Evolutionary conservation across 768 basidiomycete genomes (phyloP), one percentile per base, ranked within the genome.

Genomic region (Chalciporus sphaerocephalus): DNA sequence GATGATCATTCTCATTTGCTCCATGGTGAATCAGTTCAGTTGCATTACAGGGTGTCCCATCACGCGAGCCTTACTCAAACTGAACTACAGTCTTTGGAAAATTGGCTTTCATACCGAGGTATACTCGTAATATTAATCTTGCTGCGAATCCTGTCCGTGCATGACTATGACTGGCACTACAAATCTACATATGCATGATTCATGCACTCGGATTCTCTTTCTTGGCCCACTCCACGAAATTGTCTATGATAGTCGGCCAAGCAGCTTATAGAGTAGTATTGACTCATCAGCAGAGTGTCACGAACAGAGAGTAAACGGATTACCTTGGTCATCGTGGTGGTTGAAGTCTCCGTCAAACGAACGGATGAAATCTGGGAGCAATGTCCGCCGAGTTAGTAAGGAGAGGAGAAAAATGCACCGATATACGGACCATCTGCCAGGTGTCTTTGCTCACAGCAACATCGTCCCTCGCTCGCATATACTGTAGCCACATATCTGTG

Each of bases 401-500:
- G 40, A 37, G 13, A 38, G 23, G 24, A 30, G 21, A 38, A 27
- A 41, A 42, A 22, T 28, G 9, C n/a, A n/a, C n/a, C n/a, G n/a
- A n/a, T n/a, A 16, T 17, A 49, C 81, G 34, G 39, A 87, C 90
- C 89, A 92, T 92, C 41, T 74, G 66, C 91, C 90, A 92, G 15
- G 87, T 88, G 67, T 92, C 91, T 67, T 87, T 89, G 68, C 87
- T 92, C 24, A 94, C 76, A 5, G 88, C 90, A 59, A 85, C 86
- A 17, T 72, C 72, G 1, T 80, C 81, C 52, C 78, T 83, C 59
- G 76, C 69, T 7, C 40, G 50, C 61, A 93, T 64, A 61, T 81
- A 94, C n/a, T 84, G 80, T 56, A 85, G 79, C 92, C 92, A 94
- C 78, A 78, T 79, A 20, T 78, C 61, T 13, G 74, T 78, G 58